Evolutionary conservation across 2,329 filamentous ascomycete species (phyloP).

Genomic region (Calycina herbarum): DNA sequence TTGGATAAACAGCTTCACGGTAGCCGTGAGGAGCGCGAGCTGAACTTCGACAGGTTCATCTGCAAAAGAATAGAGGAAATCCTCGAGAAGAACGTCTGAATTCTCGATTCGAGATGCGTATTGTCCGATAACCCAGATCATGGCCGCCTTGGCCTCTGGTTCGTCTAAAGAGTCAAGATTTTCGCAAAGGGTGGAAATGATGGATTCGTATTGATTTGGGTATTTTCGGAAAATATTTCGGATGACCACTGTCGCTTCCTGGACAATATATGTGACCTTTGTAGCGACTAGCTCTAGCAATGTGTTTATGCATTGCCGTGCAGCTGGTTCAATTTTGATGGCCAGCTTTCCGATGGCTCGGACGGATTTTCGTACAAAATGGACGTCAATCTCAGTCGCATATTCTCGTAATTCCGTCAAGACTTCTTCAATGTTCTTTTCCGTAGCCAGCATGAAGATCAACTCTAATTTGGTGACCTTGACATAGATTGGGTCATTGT

Average conservation of each 20-base stretch:
- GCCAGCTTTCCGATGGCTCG: constrained; percentile 96
- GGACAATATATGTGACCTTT: constrained; percentile 98
- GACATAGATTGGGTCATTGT: constrained; percentile 99
- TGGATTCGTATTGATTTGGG: constrained; percentile 96
- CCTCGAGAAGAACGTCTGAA: constrained; percentile 87
- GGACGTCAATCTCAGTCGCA: constrained; percentile 96
- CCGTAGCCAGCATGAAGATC: constrained; percentile 97
- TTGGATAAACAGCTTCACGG: constrained; percentile 97
- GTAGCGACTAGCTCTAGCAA: constrained; percentile 91
- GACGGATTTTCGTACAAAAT: constrained; percentile 97
- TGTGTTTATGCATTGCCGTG: constrained; percentile 86
- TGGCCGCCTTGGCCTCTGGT: constrained; percentile 95
- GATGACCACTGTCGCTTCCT: constrained; percentile 98
- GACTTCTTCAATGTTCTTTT: constrained; percentile 94
- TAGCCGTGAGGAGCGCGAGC: constrained; percentile 88
- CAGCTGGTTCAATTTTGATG: constrained; percentile 97
- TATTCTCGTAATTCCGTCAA: constrained; percentile 93
- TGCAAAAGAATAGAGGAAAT: constrained; percentile 90
- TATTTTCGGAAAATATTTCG: constrained; percentile 99
- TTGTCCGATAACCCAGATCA: constrained; percentile 99
- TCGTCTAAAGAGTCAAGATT: constrained; percentile 96
- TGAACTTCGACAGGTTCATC: constrained; percentile 97
- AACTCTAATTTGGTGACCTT: constrained; percentile 98
- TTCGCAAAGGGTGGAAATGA: constrained; percentile 93
- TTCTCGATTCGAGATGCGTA: constrained; percentile 98